Evolutionary conservation across 2,329 filamentous ascomycete genomes (phyloP), one percentile per base, ranked within the genome.

Genomic region (Didymella pomorum): DNA sequence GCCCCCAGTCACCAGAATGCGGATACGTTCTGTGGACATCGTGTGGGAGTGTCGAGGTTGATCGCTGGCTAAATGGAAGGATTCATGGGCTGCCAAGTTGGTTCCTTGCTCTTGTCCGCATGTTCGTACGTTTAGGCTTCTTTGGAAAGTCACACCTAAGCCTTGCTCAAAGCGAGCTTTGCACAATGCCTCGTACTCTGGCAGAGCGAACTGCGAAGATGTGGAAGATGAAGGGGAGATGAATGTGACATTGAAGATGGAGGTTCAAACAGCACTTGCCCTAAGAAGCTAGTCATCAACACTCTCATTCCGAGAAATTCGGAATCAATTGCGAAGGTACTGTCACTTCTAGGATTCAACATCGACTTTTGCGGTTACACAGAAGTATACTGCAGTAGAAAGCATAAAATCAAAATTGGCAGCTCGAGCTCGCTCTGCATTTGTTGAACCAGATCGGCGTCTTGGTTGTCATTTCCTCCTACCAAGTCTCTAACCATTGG

Each of bases 1-100:
- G 12, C 79, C 81, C n/a, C 81, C 81, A 3, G 81, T 83, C 25
- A 83, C 72, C 2, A 82, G 71, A 35, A 82, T 61, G 31, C 70
- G 68, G 14, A 61, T 66, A 52, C 51, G 62, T 5, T 66, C 62
- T 71, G 75, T 78, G 16, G 23, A 35, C 50, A 43, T 46, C 16
- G 31, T 49, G 49, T 50, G 39, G 18, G 37, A 21, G 41, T 31
- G 29, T 26, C 10, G 35, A 28, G 46, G 25, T 54, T 35, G 41
- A 44, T 28, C 23, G 33, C 11, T 43, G 51, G 37, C 21, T 44
- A 29, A 44, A 52, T 31, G 42, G 43, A 33, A 50, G 28, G 48
- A 39, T 59, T 54, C 44, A 61, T 49, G 49, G 35, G 45, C 45
- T 46, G 50, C 56, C 50, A 52, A 52, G 58, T 57, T 61, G 60